These are phyloP conservation scores for Pleurostoma richardsiae DNA, from an alignment of 2,329 filamentous ascomycete species.

Conservation along the genomic window DNA sequence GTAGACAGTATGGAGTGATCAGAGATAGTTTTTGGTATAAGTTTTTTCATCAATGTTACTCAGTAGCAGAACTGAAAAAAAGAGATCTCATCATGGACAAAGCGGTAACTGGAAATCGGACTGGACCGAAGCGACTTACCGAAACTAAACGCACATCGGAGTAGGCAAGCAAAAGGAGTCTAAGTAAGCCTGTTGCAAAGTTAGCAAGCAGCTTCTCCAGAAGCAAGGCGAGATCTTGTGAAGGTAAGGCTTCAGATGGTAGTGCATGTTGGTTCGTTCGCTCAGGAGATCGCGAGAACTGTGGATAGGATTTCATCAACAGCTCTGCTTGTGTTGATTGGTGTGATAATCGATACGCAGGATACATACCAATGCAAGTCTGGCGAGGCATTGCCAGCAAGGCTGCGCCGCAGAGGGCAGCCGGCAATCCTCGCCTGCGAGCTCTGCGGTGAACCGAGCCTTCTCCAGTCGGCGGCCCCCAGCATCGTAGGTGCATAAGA, in stretches of 20 bases:
- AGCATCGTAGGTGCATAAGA: no score
- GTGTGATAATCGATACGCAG: no score
- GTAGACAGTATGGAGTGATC: slow-evolving; percentile 23
- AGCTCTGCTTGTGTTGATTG: background rate
- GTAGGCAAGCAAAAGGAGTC: slow-evolving; percentile 1
- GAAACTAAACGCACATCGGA: background rate
- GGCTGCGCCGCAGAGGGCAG: no score
- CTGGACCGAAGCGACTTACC: background rate
- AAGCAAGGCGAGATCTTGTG: background rate
- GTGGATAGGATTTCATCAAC: slow-evolving; percentile 54
- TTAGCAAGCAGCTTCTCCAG: background rate
- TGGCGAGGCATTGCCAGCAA: no score
- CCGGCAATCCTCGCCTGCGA: no score
- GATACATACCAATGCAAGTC: no score
- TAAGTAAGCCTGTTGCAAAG: slow-evolving; percentile 10
- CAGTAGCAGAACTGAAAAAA: slow-evolving; percentile 73
- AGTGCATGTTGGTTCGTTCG: slow-evolving; percentile 67
- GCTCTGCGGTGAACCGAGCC: no score
- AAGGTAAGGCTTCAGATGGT: slow-evolving; percentile 59
- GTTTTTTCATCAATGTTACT: slow-evolving; percentile 59
- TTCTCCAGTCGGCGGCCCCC: no score
- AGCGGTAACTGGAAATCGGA: background rate
- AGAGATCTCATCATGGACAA: slow-evolving; percentile 59
- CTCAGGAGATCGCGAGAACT: slow-evolving; percentile 58
- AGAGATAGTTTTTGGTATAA: slow-evolving; percentile 63